Base-by-base conservation (phyloP, 2,329 filamentous ascomycete genomes). In the Sporothrix brasiliensis region DNA sequence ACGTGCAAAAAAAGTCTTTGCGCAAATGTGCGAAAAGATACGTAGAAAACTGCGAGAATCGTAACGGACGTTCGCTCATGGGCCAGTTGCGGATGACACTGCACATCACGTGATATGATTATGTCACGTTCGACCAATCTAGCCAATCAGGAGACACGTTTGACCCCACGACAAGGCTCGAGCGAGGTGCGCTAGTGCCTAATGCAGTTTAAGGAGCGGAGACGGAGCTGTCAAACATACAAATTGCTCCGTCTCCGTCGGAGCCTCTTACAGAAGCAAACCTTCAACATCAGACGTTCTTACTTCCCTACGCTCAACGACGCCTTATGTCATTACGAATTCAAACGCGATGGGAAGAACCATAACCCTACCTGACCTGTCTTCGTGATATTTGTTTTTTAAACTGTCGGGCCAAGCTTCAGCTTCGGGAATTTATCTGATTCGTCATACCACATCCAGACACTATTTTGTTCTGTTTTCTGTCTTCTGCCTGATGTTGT, bases 201-300 rank as follows among this genome's bases (percentile, higher is more conserved):
- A 65, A 66, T 16, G n/a, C 4, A 24, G 52, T n/a, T 54, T 69
- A 47, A 60, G 65, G 56, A 63, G 16, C 67, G 58, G 70, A 65
- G 69, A 72, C 69, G 71, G 70, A 73, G 68, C 54, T 63, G 39
- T n/a, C 44, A 53, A 39, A 27, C 14, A 34, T 49, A 65, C 41
- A 30, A 11, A 65, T 68, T 56, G 21, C 71, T 73, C 71, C 72
- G 72, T 68, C 68, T 71, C 72, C 72, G 72, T 67, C 72, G 72
- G 72, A 71, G 56, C 11, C 63, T 66, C 50, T 66, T 66, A 50
- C 24, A 50, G 21, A 52, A 21, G n/a, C 63, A 52, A 9, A 66
- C 49, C 16, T 52, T 30, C 19, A 41, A 13, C 27, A 13, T 66
- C 47, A 13, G 30, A 21, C 44, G 16, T 34, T 30, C 19, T 41